These are phyloP conservation scores for Rhododendron simsii DNA, from an alignment of 148 eudicot species.

Conservation along the genomic window DNA sequence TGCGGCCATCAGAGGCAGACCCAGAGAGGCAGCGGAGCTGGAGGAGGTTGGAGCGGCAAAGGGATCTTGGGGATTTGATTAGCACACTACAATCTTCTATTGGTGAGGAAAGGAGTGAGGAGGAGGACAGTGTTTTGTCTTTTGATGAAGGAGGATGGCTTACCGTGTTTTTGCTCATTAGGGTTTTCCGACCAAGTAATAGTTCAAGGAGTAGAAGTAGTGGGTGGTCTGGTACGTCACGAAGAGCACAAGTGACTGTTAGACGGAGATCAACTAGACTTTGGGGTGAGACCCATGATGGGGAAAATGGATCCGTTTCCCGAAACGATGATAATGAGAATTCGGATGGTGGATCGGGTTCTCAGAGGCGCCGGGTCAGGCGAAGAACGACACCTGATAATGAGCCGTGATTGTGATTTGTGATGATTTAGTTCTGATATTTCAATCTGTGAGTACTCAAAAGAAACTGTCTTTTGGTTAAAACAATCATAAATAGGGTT, in stretches of 20 bases:
- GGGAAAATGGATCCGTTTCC: slow-evolving; percentile 33
- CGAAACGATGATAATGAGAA: slow-evolving; percentile 48
- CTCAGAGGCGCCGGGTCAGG: slow-evolving; percentile 33
- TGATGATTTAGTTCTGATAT: background rate
- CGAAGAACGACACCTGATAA: slow-evolving; percentile 43
- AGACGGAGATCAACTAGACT: slow-evolving; percentile 64
- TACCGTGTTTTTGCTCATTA: slow-evolving; percentile 63
- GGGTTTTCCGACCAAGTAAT: slow-evolving; percentile 53
- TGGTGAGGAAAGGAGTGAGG: slow-evolving; percentile 55
- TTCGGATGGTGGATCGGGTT: slow-evolving; percentile 43
- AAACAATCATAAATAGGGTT: background rate
- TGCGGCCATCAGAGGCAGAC: slow-evolving; percentile 72
- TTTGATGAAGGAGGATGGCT: slow-evolving; percentile 71
- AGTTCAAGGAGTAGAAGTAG: slow-evolving; percentile 55
- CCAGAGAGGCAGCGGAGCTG: slow-evolving; percentile 82
- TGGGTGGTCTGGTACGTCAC: slow-evolving; percentile 60
- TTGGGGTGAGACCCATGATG: slow-evolving; percentile 76
- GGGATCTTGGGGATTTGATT: slow-evolving; percentile 82
- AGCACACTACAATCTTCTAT: slow-evolving; percentile 77
- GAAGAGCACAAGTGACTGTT: slow-evolving; percentile 46
- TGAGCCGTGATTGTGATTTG: slow-evolving; percentile 15
- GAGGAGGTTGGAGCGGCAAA: slow-evolving; percentile 85
- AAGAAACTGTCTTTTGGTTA: background rate
- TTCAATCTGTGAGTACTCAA: slow-evolving; percentile 8
- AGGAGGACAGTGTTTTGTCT: slow-evolving; percentile 23